Evolutionary conservation across 129 eudicot species (phyloP).

Genomic region (Sambucus nigra): DNA sequence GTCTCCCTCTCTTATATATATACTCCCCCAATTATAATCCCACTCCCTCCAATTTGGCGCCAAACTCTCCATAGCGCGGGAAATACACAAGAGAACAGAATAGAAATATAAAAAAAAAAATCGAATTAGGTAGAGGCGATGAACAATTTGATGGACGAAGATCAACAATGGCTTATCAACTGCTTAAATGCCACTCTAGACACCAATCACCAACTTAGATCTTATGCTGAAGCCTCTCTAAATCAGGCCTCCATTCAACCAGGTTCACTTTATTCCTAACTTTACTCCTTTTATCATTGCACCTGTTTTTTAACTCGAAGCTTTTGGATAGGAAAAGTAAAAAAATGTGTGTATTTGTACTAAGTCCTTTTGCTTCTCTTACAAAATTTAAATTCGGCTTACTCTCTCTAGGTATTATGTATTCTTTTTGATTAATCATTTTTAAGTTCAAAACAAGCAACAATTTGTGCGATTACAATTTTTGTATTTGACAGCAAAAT

Average conservation of each 20-base stretch:
- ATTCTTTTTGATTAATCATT: too few relatives aligned
- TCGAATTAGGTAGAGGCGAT: neutral
- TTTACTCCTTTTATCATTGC: too few relatives aligned
- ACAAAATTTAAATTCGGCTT: too few relatives aligned
- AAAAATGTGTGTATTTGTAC: too few relatives aligned
- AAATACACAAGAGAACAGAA: slow-evolving; percentile 19
- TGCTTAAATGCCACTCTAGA: slow-evolving; percentile 87
- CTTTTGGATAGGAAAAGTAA: too few relatives aligned
- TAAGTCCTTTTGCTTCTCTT: too few relatives aligned
- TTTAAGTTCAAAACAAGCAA: too few relatives aligned
- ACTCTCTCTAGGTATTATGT: too few relatives aligned
- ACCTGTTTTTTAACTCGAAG: too few relatives aligned
- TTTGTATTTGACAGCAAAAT: too few relatives aligned
- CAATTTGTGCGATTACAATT: too few relatives aligned
- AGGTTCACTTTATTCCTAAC: slow-evolving; percentile 27
- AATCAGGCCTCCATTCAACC: slow-evolving; percentile 80
- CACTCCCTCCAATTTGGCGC: slow-evolving; percentile 25
- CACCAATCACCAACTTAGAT: slow-evolving; percentile 74
- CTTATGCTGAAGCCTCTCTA: slow-evolving; percentile 72
- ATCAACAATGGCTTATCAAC: slow-evolving; percentile 82
- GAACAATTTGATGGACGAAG: slow-evolving; percentile 22
- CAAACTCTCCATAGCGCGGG: slow-evolving; percentile 32
- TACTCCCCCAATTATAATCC: slow-evolving; percentile 15
- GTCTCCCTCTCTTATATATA: slow-evolving; percentile 7
- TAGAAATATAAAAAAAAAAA: slow-evolving; percentile 7